Conservation (phyloP, 164 flowering plant species). For the Liquidambar formosana region DNA sequence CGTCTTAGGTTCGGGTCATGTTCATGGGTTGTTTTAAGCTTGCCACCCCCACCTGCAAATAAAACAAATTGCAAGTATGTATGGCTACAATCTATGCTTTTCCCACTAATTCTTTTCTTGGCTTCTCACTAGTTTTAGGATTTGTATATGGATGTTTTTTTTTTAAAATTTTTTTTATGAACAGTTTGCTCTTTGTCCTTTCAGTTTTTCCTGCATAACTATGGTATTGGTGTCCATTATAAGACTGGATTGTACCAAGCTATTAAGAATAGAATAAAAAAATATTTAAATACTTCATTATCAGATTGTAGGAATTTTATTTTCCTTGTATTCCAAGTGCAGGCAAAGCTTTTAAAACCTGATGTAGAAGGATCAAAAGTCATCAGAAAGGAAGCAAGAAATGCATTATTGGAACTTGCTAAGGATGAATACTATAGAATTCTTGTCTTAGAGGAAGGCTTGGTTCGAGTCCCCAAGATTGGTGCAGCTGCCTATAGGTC, state of each 20-base stretch:
- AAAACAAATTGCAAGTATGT: too few relatives aligned
- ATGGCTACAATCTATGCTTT: too few relatives aligned
- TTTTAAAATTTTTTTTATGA: neutral
- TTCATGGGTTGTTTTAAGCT: too few relatives aligned
- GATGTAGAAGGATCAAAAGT: constrained; percentile 50
- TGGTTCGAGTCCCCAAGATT: constrained; percentile 73
- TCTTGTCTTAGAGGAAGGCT: constrained; percentile 81
- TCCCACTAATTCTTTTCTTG: too few relatives aligned
- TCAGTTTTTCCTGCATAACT: neutral
- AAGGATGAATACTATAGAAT: constrained; percentile 72
- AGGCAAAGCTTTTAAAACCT: constrained; percentile 60
- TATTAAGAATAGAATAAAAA: neutral
- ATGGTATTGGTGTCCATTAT: neutral
- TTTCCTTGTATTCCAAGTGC: constrained; percentile 25
- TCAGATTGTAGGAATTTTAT: constrained; percentile 10
- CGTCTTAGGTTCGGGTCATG: too few relatives aligned
- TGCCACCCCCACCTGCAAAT: too few relatives aligned
- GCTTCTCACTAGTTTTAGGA: neutral
- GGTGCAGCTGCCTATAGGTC: constrained; percentile 77
- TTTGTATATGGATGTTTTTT: too few relatives aligned
- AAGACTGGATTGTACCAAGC: neutral
- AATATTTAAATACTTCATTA: constrained; percentile 9
- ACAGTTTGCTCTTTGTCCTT: neutral
- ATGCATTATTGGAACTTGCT: constrained; percentile 67
- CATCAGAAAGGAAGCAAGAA: constrained; percentile 65